Percentiles rank a stretch among this genome's conserved stretches.
Evolutionary conservation across 2,329 filamentous ascomycete genomes (phyloP).

Genomic region (Trichoderma pleuroti): DNA sequence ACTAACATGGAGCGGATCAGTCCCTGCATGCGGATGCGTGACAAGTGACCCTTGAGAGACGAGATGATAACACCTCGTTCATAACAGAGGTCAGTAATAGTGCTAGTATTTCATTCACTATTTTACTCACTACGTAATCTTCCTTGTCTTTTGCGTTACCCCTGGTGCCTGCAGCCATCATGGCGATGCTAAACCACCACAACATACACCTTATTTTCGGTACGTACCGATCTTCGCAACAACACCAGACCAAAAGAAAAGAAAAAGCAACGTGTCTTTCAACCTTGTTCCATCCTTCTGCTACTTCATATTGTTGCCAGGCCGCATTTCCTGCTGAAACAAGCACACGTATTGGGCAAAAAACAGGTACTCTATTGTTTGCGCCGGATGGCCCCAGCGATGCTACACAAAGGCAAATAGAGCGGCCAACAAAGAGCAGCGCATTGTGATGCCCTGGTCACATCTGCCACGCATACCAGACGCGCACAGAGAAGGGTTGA

Average conservation of each 20-base stretch:
- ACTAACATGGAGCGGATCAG: slow-evolving; percentile 1
- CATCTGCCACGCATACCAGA: not conserved
- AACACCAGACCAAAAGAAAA: not conserved
- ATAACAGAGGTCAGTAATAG: not conserved
- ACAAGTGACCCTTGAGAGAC: not conserved
- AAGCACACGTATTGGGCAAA: not conserved
- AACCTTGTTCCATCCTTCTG: not conserved
- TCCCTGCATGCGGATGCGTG: not conserved
- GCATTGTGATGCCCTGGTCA: not conserved
- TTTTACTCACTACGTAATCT: not conserved
- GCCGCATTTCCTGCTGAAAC: not conserved
- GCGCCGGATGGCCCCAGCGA: not conserved
- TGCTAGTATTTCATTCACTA: not conserved
- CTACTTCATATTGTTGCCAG: not conserved
- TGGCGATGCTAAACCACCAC: not conserved
- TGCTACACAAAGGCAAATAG: not conserved
- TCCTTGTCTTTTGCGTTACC: not conserved
- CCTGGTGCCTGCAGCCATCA: not conserved
- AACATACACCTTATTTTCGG: not conserved
- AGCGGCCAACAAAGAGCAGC: not conserved
- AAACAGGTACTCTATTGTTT: not conserved
- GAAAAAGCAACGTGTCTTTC: not conserved
- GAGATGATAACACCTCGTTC: not conserved
- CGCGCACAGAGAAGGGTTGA: not conserved
- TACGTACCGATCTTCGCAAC: not conserved